These are phyloP conservation scores for Cucumis melo DNA, from an alignment of 306 rosid species.

Conservation along the genomic window DNA sequence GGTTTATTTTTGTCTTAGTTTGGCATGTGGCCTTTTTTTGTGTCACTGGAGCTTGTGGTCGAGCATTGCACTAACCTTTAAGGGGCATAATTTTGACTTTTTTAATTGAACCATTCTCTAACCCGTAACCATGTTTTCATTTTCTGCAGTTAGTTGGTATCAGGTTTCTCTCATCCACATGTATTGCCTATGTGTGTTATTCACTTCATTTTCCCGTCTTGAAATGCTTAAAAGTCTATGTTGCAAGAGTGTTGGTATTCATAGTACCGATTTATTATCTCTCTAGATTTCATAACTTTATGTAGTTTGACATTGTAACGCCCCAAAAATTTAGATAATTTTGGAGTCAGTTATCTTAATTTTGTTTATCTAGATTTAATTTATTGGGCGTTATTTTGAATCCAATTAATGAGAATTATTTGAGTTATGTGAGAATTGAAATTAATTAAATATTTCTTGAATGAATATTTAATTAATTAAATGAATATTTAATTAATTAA, in stretches of 20 bases:
- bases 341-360: too few species aligned
- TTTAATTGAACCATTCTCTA: not conserved
- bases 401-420: too few species aligned
- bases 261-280: constrained; percentile 7
- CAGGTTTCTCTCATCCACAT: constrained; percentile 67
- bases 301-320: too few species aligned
- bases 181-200: constrained; percentile 22
- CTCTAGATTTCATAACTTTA: constrained; percentile 5
- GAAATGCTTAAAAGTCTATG: not conserved
- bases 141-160: constrained; percentile 43
- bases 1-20: too few species aligned
- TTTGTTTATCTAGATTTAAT: too few species aligned
- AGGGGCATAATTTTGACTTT: constrained; percentile 10
- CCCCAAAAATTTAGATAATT: too few species aligned
- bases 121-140: constrained; percentile 18
- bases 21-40: constrained; percentile 36
- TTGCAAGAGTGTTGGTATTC: not conserved
- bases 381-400: too few species aligned
- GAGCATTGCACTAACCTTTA: constrained; percentile 32
- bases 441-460: too few species aligned
- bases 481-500: too few species aligned
- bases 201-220: not conserved
- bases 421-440: too few species aligned
- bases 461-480: too few species aligned
- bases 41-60: constrained; percentile 32